Percentiles rank a stretch among this genome's conserved stretches.
Evolutionary conservation across 2,329 filamentous ascomycete genomes (phyloP).

Genomic region (Hymenoscyphus fructigenus): DNA sequence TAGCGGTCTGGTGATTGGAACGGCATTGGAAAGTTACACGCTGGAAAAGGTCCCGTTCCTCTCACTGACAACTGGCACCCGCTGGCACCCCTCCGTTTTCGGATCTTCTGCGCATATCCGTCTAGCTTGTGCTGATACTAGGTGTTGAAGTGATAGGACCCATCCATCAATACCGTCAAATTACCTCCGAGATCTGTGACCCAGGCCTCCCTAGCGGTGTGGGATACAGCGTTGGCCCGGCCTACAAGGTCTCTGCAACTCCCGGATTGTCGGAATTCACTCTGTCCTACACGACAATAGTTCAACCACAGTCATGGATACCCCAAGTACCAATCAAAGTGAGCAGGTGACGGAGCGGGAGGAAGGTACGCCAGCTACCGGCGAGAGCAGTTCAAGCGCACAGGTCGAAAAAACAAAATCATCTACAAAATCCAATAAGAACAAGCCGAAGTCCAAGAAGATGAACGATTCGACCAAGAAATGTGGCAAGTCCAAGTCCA

Average conservation of each 20-base stretch:
- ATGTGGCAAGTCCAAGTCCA: constrained; percentile 27
- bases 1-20: constrained; percentile 7
- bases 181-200: constrained; percentile 10
- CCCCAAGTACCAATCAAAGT: constrained; percentile 17
- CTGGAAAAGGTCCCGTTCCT: constrained; percentile 8
- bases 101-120: constrained; percentile 8
- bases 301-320: constrained; percentile 14
- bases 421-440: constrained; percentile 7
- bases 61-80: constrained; percentile 12
- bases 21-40: constrained; percentile 5
- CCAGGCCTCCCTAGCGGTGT: constrained; percentile 4
- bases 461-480: constrained; percentile 20
- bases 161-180: constrained; percentile 1
- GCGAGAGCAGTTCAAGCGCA: constrained; percentile 6
- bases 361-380: constrained; percentile 3
- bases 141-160: constrained; percentile 8
- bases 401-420: constrained; percentile 12
- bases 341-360: constrained; percentile 17
- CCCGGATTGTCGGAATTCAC: constrained; percentile 3
- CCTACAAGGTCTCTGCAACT: constrained; percentile 4
- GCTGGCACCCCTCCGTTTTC: constrained; percentile 6
- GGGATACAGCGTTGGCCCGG: not conserved
- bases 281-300: constrained; percentile 8
- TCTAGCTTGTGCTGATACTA: constrained; percentile 8
- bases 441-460: constrained; percentile 21